Base-by-base conservation (phyloP, 2,329 filamentous ascomycete species). In the Fusarium sp. region DNA sequence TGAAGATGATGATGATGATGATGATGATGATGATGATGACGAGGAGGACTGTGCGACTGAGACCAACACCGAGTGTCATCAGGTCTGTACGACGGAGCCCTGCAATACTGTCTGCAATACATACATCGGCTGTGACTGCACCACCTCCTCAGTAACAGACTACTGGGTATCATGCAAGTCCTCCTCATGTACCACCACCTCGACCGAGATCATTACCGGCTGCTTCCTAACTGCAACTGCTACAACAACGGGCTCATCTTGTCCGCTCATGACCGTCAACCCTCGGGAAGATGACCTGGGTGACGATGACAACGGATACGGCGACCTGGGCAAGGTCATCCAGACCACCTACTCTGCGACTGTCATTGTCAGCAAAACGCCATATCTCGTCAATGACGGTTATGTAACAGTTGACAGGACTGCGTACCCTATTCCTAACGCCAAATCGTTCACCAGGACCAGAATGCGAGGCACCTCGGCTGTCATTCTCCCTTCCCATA, bases 11-110 rank as follows among this genome's bases (percentile, higher is more conserved):
- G 30, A 32, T 11, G 30, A 32, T 5, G 17, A 32, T 9, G 30
- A n/a, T 17, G 37, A 37, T 5, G n/a, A 20, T 4, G n/a, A 43
- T 1, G 40, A 70, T 0, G 64, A 67, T 4, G 68, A 64, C 0
- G 68, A 70, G 0, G 68, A 70, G 0, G 68, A 65, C 17, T 70
- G 65, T 4, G 68, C 65, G n/a, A 70, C 68, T 10, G 61, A 69
- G 35, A 70, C 68, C 22, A 70, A 70, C 50, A 69, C 68, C 15
- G 66, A 61, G 35, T 70, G 66, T 10, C 68, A 69, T 33, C 65
- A 69, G 25, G 65, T 69, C 33, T 70, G 68, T 9, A 70, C 66
- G 2, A 69, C 61, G 17, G 58, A 35, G 2, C 68, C 66, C 2
- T 70, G 68, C 12, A 33, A 38, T 1, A 70, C 68, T 0, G 68